Evolutionary conservation across 495 filamentous ascomycete genomes (phyloP), one percentile per base, ranked within the genome.

Genomic region (Penicillium argentinense): DNA sequence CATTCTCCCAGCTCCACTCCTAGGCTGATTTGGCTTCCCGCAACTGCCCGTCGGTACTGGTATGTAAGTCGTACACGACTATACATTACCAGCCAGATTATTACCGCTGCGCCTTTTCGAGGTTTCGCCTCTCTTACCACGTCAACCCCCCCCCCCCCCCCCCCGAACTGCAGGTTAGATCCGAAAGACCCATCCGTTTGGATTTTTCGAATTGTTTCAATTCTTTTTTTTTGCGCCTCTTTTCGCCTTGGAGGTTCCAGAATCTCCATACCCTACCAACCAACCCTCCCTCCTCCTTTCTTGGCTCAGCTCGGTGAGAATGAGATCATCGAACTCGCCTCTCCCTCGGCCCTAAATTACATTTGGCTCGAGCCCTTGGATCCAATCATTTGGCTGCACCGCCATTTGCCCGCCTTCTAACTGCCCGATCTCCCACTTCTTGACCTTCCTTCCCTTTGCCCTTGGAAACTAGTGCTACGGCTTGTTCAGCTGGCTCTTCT

Each of bases 291-390:
- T 33, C 39, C 33, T 37, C 47, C 29, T 47, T 39, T 19, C 45
- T 53, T 51, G 50, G 39, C 47, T 55, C 47, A 50, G 46, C 47
- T 59, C 38, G 39, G 55, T 41, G 49, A 57, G 49, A 38, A 52
- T 59, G 54, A 55, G 59, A 66, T 56, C 49, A 50, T 51, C 50
- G 49, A 39, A 22, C 42, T 50, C 32, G 39, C 48, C 58, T 51
- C 46, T 29, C 45, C 42, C 48, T 57, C 41, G 32, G 41, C 47
- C 42, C 36, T 45, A 50, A 54, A 39, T 47, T 26, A 34, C 26
- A 23, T 36, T 36, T 39, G 33, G 43, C 39, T 42, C 40, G 29
- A 42, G 30, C 45, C 39, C 14, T 38, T 37, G 45, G 38, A 53
- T 43, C 54, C 54, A 57, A 53, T 53, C 42, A 49, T 23, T 36